Conservation (phyloP, 306 rosid species). For the Coriaria nepalensis region DNA sequence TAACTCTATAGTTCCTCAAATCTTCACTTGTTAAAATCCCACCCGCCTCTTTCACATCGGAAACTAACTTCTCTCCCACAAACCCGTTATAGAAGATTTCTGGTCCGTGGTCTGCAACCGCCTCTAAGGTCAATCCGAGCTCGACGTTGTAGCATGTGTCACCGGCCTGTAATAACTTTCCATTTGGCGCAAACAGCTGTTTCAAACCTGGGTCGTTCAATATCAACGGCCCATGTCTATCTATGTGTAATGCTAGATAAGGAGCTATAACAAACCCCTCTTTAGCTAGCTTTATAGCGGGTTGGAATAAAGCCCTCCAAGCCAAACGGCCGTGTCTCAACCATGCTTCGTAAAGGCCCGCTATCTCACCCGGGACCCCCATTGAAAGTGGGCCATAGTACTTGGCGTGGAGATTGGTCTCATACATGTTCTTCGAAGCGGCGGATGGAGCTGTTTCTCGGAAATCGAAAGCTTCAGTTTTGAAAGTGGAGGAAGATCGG, state of each 20-base stretch:
- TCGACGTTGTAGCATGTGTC: constrained; percentile 55
- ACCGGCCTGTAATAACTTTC: constrained; percentile 43
- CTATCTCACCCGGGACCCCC: constrained; percentile 90
- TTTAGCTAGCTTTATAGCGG: constrained; percentile 65
- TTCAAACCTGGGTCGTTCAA: constrained; percentile 59
- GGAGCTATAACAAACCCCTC: constrained; percentile 53
- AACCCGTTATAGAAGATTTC: constrained; percentile 68
- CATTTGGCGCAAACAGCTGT: constrained; percentile 53
- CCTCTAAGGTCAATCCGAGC: constrained; percentile 52
- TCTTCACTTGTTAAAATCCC: constrained; percentile 89
- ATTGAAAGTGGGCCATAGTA: constrained; percentile 43
- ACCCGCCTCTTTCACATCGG: constrained; percentile 64
- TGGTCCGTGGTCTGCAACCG: constrained; percentile 61
- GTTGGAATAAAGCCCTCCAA: constrained; percentile 63
- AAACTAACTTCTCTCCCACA: constrained; percentile 60
- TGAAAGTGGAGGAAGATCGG: constrained; percentile 39
- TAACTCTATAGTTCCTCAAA: constrained; percentile 54
- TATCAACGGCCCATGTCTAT: constrained; percentile 9
- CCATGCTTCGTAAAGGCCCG: constrained; percentile 91
- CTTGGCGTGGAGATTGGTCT: constrained; percentile 39
- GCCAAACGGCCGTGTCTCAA: constrained; percentile 53
- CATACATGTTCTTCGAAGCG: constrained; percentile 83
- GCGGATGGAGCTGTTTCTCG: constrained; percentile 92
- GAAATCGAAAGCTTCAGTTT: constrained; percentile 59
- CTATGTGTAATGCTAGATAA: constrained; percentile 25